phyloP scores from a whole-genome alignment of 208 protist genomes.

The Trypanosoma congolense region DNA sequence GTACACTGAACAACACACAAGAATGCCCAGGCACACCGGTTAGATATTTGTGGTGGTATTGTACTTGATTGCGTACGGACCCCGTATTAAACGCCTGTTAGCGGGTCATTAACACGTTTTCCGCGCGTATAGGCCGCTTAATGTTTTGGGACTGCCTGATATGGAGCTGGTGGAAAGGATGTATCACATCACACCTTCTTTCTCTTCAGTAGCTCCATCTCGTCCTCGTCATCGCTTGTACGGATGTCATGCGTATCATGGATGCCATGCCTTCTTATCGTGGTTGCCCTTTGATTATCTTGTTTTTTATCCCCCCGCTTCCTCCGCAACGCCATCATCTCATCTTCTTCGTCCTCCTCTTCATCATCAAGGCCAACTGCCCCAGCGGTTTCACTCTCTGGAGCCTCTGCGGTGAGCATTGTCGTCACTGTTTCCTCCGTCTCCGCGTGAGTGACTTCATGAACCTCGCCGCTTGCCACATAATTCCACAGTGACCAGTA shows the following conservation, averaged over 20 bases:
- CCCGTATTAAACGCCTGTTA: too few relatives aligned
- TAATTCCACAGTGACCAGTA: constrained; percentile 71
- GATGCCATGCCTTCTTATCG: background rate
- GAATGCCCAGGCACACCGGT: background rate
- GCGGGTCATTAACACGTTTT: too few relatives aligned
- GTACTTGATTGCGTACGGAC: too few relatives aligned
- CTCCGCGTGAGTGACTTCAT: constrained; percentile 23
- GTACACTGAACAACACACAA: constrained; percentile 5
- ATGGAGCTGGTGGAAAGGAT: too few relatives aligned
- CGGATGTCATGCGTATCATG: constrained; percentile 14
- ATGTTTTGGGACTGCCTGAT: too few relatives aligned
- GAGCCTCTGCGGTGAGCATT: constrained; percentile 4
- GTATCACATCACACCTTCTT: constrained; percentile 1
- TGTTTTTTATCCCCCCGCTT: too few relatives aligned
- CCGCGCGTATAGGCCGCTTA: too few relatives aligned
- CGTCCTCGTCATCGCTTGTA: constrained; percentile 35
- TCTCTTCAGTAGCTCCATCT: constrained; percentile 32
- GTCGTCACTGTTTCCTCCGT: constrained; percentile 13
- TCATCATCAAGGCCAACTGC: constrained; percentile 18
- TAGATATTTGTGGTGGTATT: too few relatives aligned
- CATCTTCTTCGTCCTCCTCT: constrained; percentile 32
- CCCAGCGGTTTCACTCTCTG: constrained; percentile 9
- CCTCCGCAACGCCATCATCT: constrained; percentile 28
- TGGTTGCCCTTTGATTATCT: constrained; percentile 3
- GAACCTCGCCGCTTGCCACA: constrained; percentile 14